These are phyloP conservation scores for Scutellospora calospora DNA, from an alignment of 371 early-diverging fungal species.

Conservation along the genomic window DNA sequence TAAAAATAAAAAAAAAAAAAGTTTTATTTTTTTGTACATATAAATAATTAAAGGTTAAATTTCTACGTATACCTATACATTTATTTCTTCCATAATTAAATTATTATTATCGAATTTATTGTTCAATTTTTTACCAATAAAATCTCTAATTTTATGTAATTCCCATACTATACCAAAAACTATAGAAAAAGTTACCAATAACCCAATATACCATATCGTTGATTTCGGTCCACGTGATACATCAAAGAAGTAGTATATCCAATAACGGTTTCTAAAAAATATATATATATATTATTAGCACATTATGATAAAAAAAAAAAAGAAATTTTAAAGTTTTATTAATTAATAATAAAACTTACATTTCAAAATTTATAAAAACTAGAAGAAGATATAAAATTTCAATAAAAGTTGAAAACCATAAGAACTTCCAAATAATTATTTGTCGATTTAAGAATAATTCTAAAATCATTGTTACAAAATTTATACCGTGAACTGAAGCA, in stretches of 20 bases:
- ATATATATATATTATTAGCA: background rate
- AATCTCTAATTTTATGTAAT: constrained; percentile 1
- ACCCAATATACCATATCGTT: constrained; percentile 29
- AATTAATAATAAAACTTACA: background rate
- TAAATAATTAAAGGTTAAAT: too few species aligned
- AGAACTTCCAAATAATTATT: background rate
- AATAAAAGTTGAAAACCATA: background rate
- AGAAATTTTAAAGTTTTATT: too few species aligned
- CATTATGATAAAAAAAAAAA: background rate
- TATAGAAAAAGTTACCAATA: background rate
- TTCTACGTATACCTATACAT: too few species aligned
- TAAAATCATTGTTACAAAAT: background rate
- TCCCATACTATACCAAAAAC: background rate
- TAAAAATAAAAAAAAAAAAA: too few species aligned
- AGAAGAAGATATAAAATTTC: background rate
- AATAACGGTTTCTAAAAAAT: background rate
- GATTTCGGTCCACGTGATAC: background rate
- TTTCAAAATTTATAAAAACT: background rate
- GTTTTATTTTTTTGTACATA: too few species aligned
- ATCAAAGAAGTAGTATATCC: background rate
- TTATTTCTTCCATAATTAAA: too few species aligned
- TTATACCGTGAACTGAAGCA: constrained; percentile 9
- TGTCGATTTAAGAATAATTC: constrained; percentile 31
- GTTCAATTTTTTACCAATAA: background rate
- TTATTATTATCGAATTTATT: too few species aligned